Evolutionary conservation across 495 filamentous ascomycete species (phyloP).

Genomic region (Annulohypoxylon bovei): DNA sequence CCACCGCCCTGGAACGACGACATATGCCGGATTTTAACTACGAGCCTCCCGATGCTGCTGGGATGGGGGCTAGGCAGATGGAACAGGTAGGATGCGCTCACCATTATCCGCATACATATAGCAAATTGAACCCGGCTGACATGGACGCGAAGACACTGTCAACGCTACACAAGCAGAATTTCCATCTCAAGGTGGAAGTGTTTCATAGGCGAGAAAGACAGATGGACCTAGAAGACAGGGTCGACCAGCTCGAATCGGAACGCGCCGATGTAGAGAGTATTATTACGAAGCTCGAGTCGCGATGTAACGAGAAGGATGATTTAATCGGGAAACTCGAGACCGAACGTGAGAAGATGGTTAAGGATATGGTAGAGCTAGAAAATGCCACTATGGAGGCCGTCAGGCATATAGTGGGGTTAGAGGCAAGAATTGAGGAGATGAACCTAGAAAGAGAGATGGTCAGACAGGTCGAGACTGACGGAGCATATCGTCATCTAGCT

Average conservation of each 20-base stretch:
- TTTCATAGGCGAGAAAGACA: slow-evolving; percentile 74
- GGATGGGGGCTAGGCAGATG: slow-evolving; percentile 60
- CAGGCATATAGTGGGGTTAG: slow-evolving; percentile 77
- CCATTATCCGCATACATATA: slow-evolving; percentile 1
- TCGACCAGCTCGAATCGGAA: slow-evolving; percentile 67
- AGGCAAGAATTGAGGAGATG: slow-evolving; percentile 71
- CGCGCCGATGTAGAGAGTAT: slow-evolving; percentile 54
- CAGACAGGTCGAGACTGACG: slow-evolving; percentile 48
- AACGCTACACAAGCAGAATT: slow-evolving; percentile 85
- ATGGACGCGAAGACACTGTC: slow-evolving; percentile 49
- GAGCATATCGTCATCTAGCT: slow-evolving; percentile 39
- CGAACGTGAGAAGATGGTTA: slow-evolving; percentile 55
- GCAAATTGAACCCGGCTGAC: slow-evolving; percentile 20
- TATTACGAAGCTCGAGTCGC: slow-evolving; percentile 56
- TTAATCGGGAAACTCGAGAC: background rate
- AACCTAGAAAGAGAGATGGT: slow-evolving; percentile 55
- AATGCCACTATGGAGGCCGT: slow-evolving; percentile 85
- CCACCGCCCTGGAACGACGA: slow-evolving; percentile 47
- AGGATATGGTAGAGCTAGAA: slow-evolving; percentile 78
- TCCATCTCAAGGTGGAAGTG: slow-evolving; percentile 87
- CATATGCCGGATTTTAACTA: slow-evolving; percentile 45
- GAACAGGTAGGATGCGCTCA: slow-evolving; percentile 50
- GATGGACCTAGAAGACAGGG: slow-evolving; percentile 64
- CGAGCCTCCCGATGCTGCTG: slow-evolving; percentile 51
- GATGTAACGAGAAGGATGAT: slow-evolving; percentile 55